Conservation (phyloP, 257 asterid genomes). For the Lithospermum erythrorhizon region DNA sequence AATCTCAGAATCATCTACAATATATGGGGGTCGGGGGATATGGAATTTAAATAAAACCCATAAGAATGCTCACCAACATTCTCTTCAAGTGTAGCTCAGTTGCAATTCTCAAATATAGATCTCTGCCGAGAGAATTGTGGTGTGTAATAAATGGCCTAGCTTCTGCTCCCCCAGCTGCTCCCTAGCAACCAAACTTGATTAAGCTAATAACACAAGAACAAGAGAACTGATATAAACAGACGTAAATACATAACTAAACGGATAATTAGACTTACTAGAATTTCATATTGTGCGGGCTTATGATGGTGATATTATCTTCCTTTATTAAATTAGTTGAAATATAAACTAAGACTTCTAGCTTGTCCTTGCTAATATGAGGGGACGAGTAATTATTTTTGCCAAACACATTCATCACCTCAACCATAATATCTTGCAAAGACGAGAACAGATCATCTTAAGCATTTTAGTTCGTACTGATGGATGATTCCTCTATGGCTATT, state of each 20-base stretch:
- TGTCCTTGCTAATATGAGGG: too few species aligned
- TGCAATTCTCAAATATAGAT: constrained; percentile 91
- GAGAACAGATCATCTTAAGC: too few species aligned
- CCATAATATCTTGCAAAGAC: too few species aligned
- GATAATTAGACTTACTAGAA: not conserved
- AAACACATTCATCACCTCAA: too few species aligned
- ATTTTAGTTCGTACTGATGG: too few species aligned
- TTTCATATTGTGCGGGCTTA: not conserved
- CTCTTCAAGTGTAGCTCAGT: constrained; percentile 98
- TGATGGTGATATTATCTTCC: not conserved
- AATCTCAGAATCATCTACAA: too few species aligned
- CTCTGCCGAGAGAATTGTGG: constrained; percentile 97
- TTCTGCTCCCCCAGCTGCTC: constrained; percentile 99
- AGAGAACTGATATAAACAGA: not conserved
- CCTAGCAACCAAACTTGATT: constrained; percentile 43
- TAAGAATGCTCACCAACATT: constrained; percentile 65
- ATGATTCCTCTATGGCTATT: too few species aligned
- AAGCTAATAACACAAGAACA: constrained; percentile 2
- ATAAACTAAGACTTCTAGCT: too few species aligned
- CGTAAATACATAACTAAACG: not conserved
- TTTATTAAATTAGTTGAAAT: too few species aligned
- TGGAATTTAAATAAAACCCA: constrained; percentile 5
- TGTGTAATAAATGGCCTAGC: constrained; percentile 97
- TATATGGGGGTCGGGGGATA: not conserved
- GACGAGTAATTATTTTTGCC: too few species aligned